Base-by-base conservation (phyloP, 176 grass and related monocot genomes). In the Musa acuminata region DNA sequence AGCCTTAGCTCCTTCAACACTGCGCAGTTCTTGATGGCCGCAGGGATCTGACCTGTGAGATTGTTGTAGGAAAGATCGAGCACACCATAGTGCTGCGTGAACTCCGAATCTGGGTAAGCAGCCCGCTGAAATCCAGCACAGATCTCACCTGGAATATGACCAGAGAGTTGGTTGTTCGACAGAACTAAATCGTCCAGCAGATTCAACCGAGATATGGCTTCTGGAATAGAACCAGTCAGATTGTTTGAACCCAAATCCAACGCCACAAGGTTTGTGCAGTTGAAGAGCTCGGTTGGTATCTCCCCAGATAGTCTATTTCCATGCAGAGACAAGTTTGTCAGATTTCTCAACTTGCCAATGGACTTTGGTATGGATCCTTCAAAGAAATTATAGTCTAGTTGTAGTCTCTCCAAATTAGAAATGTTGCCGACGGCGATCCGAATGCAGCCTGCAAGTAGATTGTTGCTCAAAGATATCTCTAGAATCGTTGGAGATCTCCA, bases 61-160 rank as follows among this genome's bases (percentile, higher is more conserved):
- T 29, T 80, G 77, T 99, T 99, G 72, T 87, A 89, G 48, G 95
- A 94, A 2, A 99, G 83, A 85, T 99, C 95, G 59, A 99, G 88
- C 60, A 94, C 79, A 17, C 95, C 95, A 19, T 99, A 86, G 55
- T 99, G 95, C 80, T 94, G 95, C 55, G 86, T 75, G 87, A 99
- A 99, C 73, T 99, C 95, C 0, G 95, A 99, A 82, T 91, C 91
- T 8, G 95, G 91, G 75, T 87, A 87, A 82, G 64, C 79, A 49
- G 72, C 80, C 70, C 75, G 85, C 77, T 86, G 79, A 79, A 93
- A 99, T 54, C 95, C 91, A 55, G 68, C 75, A 75, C 95, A 99
- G 25, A 94, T 86, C 54, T 89, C 76, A 79, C 77, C 76, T 64
- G 95, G 95, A 69, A 99, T 94, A 71, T 78, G 22, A 73, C 91